Evolutionary conservation across 768 basidiomycete genomes (phyloP), one percentile per base, ranked within the genome.

Genomic region (Mrakia blollopis): DNA sequence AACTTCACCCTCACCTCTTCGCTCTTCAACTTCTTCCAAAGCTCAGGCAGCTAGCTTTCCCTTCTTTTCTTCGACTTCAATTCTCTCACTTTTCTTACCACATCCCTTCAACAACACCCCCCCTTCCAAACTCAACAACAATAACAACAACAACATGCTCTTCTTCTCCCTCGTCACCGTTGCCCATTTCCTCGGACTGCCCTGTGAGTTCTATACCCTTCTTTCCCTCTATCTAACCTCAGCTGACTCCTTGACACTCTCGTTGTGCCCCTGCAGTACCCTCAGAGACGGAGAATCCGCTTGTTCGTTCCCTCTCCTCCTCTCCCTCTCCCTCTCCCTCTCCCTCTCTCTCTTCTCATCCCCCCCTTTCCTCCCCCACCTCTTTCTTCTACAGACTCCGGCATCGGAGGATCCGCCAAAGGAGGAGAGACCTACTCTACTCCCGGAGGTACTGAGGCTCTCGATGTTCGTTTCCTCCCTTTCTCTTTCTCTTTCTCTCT

Each of bases 321-420:
- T n/a, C n/a, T n/a, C 1, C 30, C 63, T 32, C 37, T 35, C 30
- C 9, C 65, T 2, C 32, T 28, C 32, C 13, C 41, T 30, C 32
- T 28, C 11, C 32, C 30, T 70, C 69, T 21, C 16, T 23, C 44
- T 3, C 47, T 9, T 50, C 44, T 6, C 11, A 14, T 50, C 47
- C 5, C 47, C 44, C 1, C 16, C 16, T 21, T 50, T 7, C 11
- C 47, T 50, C 18, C 47, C 13, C 7, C 13, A 1, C 47, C 21
- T 50, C 47, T 50, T 50, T 18, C 11, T 50, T 50, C 47, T 21
- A 2, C 47, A 50, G 47, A 70, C 68, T 70, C 68, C 37, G 68
- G 68, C 10, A 50, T 70, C 44, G 68, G 68, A 44, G 68, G 68
- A 4, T 70, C 44, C 44, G 68, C 68, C 21, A 70, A 50, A n/a